phyloP scores from a whole-genome alignment of 306 rosid genomes.

The Begonia fuchsioides region DNA sequence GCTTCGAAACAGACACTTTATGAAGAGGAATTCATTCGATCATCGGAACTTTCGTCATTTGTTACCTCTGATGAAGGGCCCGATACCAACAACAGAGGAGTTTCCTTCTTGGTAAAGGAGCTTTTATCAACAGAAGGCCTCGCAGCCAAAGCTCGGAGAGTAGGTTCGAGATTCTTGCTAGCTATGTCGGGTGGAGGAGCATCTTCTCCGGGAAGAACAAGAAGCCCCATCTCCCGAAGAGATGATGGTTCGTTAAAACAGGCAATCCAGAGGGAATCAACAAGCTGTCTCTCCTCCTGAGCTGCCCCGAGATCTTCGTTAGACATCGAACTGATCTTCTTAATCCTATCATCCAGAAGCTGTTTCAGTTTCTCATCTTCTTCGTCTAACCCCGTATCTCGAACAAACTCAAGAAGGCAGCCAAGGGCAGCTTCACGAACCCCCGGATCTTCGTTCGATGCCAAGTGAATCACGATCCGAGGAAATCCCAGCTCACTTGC shows the following conservation, averaged over 20 bases:
- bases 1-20: neutral
- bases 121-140: slow-evolving; percentile 13
- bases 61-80: slow-evolving; percentile 29
- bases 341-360: slow-evolving; percentile 64
- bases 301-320: slow-evolving; percentile 66
- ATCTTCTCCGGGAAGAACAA: slow-evolving; percentile 74
- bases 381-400: slow-evolving; percentile 19
- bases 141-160: slow-evolving; percentile 52
- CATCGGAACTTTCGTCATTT: slow-evolving; percentile 7
- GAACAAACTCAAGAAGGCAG: slow-evolving; percentile 54
- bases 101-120: slow-evolving; percentile 22
- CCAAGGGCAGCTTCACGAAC: slow-evolving; percentile 85
- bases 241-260: slow-evolving; percentile 57
- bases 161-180: slow-evolving; percentile 65
- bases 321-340: slow-evolving; percentile 46
- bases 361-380: slow-evolving; percentile 54
- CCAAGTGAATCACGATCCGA: slow-evolving; percentile 58
- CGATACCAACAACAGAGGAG: slow-evolving; percentile 54
- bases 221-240: slow-evolving; percentile 72
- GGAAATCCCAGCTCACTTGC: slow-evolving; percentile 66
- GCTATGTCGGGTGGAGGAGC: slow-evolving; percentile 67
- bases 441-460: slow-evolving; percentile 52
- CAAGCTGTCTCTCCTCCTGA: slow-evolving; percentile 73
- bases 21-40: neutral
- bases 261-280: slow-evolving; percentile 65